A percentile compares a stretch with the other conserved stretches of the same genome.
Conservation (phyloP, 2,329 filamentous ascomycete species). For the Cladophialophora yegresii region DNA sequence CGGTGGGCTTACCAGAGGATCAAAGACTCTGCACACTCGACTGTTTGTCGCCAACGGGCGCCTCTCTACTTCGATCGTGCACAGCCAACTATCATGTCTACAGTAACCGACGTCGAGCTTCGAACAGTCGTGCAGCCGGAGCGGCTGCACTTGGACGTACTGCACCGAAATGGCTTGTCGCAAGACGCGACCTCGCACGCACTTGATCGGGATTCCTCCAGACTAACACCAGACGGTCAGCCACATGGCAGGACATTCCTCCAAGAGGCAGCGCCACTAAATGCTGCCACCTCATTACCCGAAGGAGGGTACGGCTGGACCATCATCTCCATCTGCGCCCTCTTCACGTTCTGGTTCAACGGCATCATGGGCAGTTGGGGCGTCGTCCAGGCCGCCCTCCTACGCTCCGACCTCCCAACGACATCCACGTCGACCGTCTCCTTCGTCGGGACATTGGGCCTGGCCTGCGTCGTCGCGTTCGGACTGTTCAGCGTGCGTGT, state of each 20-base stretch:
- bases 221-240: too few relatives aligned
- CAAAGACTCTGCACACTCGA: background rate
- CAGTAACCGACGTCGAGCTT: slow-evolving; percentile 9
- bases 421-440: slow-evolving; percentile 57
- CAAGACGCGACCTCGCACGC: background rate
- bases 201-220: background rate
- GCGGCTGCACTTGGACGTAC: background rate
- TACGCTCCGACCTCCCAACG: slow-evolving; percentile 47
- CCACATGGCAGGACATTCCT: background rate
- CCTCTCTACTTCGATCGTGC: background rate
- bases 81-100: background rate
- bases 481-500: slow-evolving; percentile 57
- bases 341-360: slow-evolving; percentile 59
- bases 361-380: slow-evolving; percentile 63
- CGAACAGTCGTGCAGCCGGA: background rate
- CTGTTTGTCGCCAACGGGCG: background rate
- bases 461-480: slow-evolving; percentile 55
- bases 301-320: slow-evolving; percentile 62
- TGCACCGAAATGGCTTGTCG: background rate
- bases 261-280: slow-evolving; percentile 3
- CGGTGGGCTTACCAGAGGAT: background rate
- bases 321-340: slow-evolving; percentile 54
- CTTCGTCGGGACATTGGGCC: slow-evolving; percentile 59
- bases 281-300: slow-evolving; percentile 45
- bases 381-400: slow-evolving; percentile 59